phyloP scores from a whole-genome alignment of 345 rosid species.

The Gynandropsis gynandra region DNA sequence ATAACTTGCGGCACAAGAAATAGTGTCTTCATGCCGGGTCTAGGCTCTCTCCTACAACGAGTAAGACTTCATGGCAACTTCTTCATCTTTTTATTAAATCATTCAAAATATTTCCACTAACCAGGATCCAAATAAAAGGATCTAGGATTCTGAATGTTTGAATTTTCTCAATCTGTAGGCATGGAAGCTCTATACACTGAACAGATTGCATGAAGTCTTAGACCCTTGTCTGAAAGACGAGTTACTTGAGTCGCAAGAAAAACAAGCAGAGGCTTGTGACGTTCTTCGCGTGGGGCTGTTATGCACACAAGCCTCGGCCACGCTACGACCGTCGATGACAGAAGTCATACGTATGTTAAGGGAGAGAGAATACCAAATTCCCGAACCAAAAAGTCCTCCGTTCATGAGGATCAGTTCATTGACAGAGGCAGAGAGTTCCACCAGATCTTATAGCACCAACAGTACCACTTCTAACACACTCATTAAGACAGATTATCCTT shows the following conservation, averaged over 20 bases:
- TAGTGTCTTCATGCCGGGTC: constrained; percentile 20
- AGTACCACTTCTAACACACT: constrained; percentile 6
- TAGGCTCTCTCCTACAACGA: constrained; percentile 17
- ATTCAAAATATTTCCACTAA: too few relatives aligned
- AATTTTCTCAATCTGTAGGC: constrained; percentile 14
- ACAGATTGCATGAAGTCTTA: constrained; percentile 21
- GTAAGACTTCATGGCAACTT: constrained; percentile 18
- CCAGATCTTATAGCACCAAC: constrained; percentile 14
- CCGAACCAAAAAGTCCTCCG: constrained; percentile 37
- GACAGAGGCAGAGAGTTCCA: constrained; percentile 2
- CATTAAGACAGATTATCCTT: constrained; percentile 18
- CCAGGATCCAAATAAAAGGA: too few relatives aligned
- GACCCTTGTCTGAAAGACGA: constrained; percentile 24
- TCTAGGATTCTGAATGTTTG: too few relatives aligned
- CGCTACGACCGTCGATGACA: constrained; percentile 19
- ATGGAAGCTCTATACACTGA: constrained; percentile 29
- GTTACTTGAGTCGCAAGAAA: constrained; percentile 16
- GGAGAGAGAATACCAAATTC: constrained; percentile 19
- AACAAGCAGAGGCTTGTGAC: constrained; percentile 16
- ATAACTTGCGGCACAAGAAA: constrained; percentile 34
- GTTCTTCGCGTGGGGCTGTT: constrained; percentile 19
- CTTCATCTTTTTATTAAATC: too few relatives aligned
- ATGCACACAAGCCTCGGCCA: constrained; percentile 29
- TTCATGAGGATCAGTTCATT: constrained; percentile 22
- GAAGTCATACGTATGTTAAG: constrained; percentile 21